Percentiles rank a stretch among this genome's conserved stretches.
phyloP scores from a whole-genome alignment of 768 basidiomycete genomes.

The Auriculariales sp. region DNA sequence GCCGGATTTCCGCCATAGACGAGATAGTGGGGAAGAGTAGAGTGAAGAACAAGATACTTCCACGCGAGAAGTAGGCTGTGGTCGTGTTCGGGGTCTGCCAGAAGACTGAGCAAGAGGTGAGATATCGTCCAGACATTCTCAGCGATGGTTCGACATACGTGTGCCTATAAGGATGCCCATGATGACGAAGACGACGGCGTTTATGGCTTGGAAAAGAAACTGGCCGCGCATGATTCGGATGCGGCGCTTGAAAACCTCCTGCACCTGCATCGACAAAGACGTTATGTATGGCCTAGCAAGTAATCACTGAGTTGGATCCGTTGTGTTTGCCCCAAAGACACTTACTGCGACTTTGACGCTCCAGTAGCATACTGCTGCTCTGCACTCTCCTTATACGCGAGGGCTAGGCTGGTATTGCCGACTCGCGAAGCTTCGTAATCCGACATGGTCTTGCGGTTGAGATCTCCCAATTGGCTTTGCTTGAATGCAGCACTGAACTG shows the following conservation, averaged over 20 bases:
- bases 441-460: no score
- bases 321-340: not conserved
- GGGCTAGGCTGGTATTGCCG: no score
- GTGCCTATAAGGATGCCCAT: constrained; percentile 44
- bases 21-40: constrained; percentile 32
- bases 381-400: constrained; percentile 29
- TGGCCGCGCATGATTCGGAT: constrained; percentile 31
- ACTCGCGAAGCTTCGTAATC: no score
- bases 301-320: not conserved
- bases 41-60: constrained; percentile 57
- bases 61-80: constrained; percentile 53
- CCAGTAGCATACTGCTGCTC: constrained; percentile 34
- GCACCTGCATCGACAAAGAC: constrained; percentile 29
- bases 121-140: no score
- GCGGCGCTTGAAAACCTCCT: constrained; percentile 28
- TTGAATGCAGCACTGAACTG: constrained; percentile 35
- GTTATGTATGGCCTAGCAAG: constrained; percentile 20
- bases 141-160: constrained; percentile 6
- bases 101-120: no score
- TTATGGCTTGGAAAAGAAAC: constrained; percentile 14
- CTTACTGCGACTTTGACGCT: constrained; percentile 21
- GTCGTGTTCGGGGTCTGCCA: constrained; percentile 32
- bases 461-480: constrained; percentile 20
- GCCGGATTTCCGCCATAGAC: constrained; percentile 38
- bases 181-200: constrained; percentile 32